These are phyloP conservation scores for Colletotrichum coccodes DNA, from an alignment of 2,329 filamentous ascomycete species.

Conservation along the genomic window DNA sequence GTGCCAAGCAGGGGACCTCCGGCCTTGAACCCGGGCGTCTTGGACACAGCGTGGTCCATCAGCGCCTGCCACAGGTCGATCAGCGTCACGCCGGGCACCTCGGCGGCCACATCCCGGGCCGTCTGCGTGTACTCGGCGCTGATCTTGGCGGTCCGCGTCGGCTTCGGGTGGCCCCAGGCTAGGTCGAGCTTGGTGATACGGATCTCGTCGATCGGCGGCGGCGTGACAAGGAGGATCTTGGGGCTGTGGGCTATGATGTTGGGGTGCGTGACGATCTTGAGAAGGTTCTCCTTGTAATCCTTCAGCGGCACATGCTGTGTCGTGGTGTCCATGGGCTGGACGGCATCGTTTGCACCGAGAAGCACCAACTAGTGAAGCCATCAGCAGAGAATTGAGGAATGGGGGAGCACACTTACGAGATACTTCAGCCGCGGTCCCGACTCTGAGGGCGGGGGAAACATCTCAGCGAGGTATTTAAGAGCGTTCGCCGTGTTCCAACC, in stretches of 20 bases:
- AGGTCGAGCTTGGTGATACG: conserved; percentile 62
- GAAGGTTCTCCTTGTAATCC: conserved; percentile 78
- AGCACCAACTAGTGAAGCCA: conserved; percentile 65
- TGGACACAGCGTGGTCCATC: conserved; percentile 74
- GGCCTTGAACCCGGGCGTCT: conserved; percentile 65
- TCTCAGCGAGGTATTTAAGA: conserved; percentile 72
- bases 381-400: neutral
- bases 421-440: conserved; percentile 71
- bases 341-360: conserved; percentile 92
- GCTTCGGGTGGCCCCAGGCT: conserved; percentile 51
- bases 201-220: conserved; percentile 85
- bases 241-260: conserved; percentile 75
- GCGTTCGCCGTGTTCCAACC: conserved; percentile 87
- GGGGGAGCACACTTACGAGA: conserved; percentile 59
- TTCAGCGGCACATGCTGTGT: conserved; percentile 83
- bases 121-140: conserved; percentile 67
- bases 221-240: conserved; percentile 80
- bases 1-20: conserved; percentile 60
- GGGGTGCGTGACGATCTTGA: conserved; percentile 77
- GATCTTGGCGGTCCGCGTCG: conserved; percentile 57
- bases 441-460: conserved; percentile 74
- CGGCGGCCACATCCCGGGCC: conserved; percentile 74
- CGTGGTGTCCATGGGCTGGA: conserved; percentile 69
- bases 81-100: conserved; percentile 73
- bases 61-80: conserved; percentile 85